Conservation (phyloP, 2,329 filamentous ascomycete species). For the Verticillium zaregamsianum region DNA sequence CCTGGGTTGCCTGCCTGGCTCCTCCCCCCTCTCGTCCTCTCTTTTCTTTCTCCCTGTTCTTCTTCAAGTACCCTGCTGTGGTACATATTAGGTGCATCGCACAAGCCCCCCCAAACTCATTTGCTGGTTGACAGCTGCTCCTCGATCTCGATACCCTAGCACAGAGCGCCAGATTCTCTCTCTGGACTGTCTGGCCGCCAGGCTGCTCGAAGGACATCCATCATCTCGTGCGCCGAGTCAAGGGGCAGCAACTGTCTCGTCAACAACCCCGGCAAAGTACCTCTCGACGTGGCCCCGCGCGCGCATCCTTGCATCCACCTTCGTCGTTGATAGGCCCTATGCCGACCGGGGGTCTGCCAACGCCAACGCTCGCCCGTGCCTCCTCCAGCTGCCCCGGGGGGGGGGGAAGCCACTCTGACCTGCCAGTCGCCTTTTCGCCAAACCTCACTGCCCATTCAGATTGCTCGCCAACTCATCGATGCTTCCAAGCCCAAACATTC, state of each 20-base stretch:
- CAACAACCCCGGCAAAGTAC: neutral
- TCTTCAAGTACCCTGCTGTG: neutral
- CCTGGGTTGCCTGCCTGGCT: neutral
- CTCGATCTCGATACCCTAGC: neutral
- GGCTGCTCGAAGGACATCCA: neutral
- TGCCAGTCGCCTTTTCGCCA: conserved; percentile 13
- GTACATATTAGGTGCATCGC: neutral
- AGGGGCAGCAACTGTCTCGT: neutral
- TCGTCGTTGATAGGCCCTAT: neutral
- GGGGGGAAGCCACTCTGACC: neutral
- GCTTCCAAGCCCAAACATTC: conserved; percentile 32
- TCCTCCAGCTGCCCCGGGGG: neutral
- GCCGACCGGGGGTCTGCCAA: neutral
- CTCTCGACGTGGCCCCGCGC: conserved; percentile 1
- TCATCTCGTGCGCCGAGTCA: neutral
- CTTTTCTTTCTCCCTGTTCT: neutral
- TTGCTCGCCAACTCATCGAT: conserved; percentile 43
- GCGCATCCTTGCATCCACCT: conserved; percentile 1
- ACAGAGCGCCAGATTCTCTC: neutral
- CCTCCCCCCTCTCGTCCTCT: neutral
- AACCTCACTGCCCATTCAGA: conserved; percentile 25
- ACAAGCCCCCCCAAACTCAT: neutral
- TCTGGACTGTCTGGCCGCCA: neutral
- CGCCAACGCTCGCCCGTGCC: neutral
- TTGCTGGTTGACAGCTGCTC: neutral